Evolutionary conservation across 2,329 filamentous ascomycete genomes (phyloP).

Genomic region (Sphaerostilbella broomeana): DNA sequence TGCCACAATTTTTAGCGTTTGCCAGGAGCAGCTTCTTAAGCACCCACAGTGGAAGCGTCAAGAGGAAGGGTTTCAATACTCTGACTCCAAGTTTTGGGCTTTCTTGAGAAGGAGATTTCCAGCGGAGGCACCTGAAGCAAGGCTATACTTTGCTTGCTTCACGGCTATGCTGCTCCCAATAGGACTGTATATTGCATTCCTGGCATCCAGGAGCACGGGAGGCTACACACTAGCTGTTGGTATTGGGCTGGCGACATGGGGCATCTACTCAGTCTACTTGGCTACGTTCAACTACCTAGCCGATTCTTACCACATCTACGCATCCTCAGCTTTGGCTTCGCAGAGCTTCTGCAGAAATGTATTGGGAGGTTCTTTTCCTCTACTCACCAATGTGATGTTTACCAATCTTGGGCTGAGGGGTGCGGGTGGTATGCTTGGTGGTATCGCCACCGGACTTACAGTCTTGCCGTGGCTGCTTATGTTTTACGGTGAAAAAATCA

Average conservation of each 20-base stretch:
- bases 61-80: constrained; percentile 18
- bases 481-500: constrained; percentile 69
- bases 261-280: constrained; percentile 81
- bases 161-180: constrained; percentile 68
- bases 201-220: constrained; percentile 20
- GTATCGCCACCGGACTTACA: constrained; percentile 61
- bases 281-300: constrained; percentile 91
- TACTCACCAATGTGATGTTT: constrained; percentile 71
- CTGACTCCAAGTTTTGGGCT: constrained; percentile 34
- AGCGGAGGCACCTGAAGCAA: constrained; percentile 60
- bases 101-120: constrained; percentile 41
- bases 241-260: constrained; percentile 69
- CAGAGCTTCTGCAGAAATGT: constrained; percentile 84
- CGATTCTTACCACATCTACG: constrained; percentile 79
- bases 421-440: constrained; percentile 70
- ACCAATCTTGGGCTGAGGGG: constrained; percentile 60
- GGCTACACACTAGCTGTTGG: constrained; percentile 41
- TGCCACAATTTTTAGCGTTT: constrained; percentile 62
- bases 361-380: constrained; percentile 71
- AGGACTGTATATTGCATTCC: constrained; percentile 56
- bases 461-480: constrained; percentile 83
- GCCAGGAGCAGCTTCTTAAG: constrained; percentile 61
- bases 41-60: constrained; percentile 30
- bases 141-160: constrained; percentile 78
- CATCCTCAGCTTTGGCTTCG: constrained; percentile 77